Evolutionary conservation across 1,284 basidiomycete genomes (phyloP), one percentile per base, ranked within the genome.

Genomic region (Boletus semigastroideus): DNA sequence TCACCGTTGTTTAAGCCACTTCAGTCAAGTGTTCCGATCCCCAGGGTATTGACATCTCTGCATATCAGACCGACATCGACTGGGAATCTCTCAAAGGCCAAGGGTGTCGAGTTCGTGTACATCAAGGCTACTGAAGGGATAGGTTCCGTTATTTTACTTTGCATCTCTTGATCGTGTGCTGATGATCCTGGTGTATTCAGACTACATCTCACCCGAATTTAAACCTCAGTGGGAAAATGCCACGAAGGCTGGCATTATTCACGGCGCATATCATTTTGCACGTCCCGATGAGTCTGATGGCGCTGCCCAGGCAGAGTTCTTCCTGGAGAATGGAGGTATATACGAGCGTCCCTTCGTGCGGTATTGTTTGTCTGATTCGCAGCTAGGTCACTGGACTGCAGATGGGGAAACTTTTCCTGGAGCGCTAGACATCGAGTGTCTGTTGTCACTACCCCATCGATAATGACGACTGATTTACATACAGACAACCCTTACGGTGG

Each of bases 121-220:
- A 85, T 87, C 76, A 87, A 88, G 64, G 86, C 44, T 28, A 31
- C 30, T 14, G 84, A 88, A 62, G 82, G 83, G 13, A 85, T 79
- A 36, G 67, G 76, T 84, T 45, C 55, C 57, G 67, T 39, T 20
- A 38, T 50, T 19, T 25, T 25, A 13, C 6, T 47, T 44, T 30
- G 0, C 16, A 9, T 37, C 6, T 40, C 17, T 39, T 20, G 10
- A 5, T 40, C 8, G 34, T 53, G 11, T 63, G 11, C 33, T 9
- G 14, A 31, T 9, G 1, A 12, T 17, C 5, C 7, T 25, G 5
- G 25, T 25, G 25, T 31, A 31, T 27, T 6, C 30, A 72, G 71
- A 46, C 14, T 71, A 73, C 33, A 61, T 52, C 16, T 66, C 60
- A 38, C 58, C 77, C 2, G 31, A 61, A 16, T 80, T 80, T 59